These are phyloP conservation scores for Crinitomyces ghanaensis DNA, from an alignment of 805 yeast genomes.

Conservation along the genomic window DNA sequence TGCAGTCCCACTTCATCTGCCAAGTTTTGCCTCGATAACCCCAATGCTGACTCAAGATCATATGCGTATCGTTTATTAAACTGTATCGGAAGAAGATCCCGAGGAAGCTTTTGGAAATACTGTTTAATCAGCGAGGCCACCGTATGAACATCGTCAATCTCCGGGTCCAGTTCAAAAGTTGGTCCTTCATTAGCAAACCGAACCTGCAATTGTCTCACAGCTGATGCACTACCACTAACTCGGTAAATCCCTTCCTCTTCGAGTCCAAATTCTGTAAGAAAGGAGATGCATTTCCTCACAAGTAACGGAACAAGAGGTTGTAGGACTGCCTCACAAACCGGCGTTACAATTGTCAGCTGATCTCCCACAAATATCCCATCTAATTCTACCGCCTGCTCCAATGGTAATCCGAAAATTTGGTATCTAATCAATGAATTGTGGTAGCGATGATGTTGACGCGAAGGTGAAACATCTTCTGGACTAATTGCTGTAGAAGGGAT, in stretches of 20 bases:
- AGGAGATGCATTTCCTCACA: slow-evolving; percentile 12
- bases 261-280: slow-evolving; percentile 17
- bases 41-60: no score
- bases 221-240: slow-evolving; percentile 19
- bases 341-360: slow-evolving; percentile 1
- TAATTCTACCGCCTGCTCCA: slow-evolving; percentile 11
- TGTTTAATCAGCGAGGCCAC: slow-evolving; percentile 23
- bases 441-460: no score
- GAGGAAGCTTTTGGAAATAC: slow-evolving; percentile 22
- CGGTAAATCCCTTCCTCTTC: slow-evolving; percentile 25
- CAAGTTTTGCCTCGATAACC: no score
- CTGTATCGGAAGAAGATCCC: slow-evolving; percentile 14
- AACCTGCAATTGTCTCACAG: slow-evolving; percentile 15
- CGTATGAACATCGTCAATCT: slow-evolving; percentile 20
- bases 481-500: no score
- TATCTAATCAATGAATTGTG: no score
- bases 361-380: slow-evolving; percentile 3
- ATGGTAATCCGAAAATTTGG: slow-evolving; percentile 14
- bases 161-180: slow-evolving; percentile 13
- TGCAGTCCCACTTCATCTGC: not conserved
- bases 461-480: no score
- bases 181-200: slow-evolving; percentile 14
- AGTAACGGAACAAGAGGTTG: slow-evolving; percentile 12
- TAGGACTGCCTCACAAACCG: slow-evolving; percentile 9
- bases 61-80: no score